Conservation (phyloP, 768 basidiomycete genomes). For the Astraeus odoratus region DNA sequence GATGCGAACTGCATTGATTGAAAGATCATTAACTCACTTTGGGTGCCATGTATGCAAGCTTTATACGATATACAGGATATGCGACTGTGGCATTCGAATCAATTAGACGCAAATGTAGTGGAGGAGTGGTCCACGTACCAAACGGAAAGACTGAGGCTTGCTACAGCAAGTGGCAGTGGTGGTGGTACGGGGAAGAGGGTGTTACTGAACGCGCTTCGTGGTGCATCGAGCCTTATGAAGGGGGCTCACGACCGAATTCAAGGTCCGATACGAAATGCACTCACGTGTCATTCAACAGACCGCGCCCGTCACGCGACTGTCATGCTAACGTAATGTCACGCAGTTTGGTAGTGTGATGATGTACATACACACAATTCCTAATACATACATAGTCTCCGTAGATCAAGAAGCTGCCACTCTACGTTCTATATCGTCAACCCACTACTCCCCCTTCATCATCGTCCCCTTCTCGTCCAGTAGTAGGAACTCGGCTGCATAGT, state of each 20-base stretch:
- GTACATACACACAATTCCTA: neutral
- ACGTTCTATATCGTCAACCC: no score
- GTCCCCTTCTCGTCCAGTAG: slow-evolving; percentile 23
- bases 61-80: slow-evolving; percentile 29
- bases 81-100: slow-evolving; percentile 12
- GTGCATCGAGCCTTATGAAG: slow-evolving; percentile 28
- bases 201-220: slow-evolving; percentile 18
- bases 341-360: slow-evolving; percentile 10
- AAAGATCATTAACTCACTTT: slow-evolving; percentile 22
- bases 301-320: slow-evolving; percentile 29
- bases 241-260: slow-evolving; percentile 25
- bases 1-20: slow-evolving; percentile 3
- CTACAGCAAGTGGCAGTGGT: slow-evolving; percentile 13
- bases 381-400: neutral
- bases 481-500: slow-evolving; percentile 50
- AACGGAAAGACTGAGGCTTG: slow-evolving; percentile 12
- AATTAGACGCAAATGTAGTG: slow-evolving; percentile 8
- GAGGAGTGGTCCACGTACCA: slow-evolving; percentile 15
- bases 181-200: slow-evolving; percentile 26
- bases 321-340: slow-evolving; percentile 11
- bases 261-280: slow-evolving; percentile 23
- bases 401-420: neutral
- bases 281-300: slow-evolving; percentile 31
- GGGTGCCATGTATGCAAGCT: slow-evolving; percentile 27
- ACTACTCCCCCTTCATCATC: neutral